phyloP scores from a whole-genome alignment of 306 rosid species.

The Lagenaria siceraria region DNA sequence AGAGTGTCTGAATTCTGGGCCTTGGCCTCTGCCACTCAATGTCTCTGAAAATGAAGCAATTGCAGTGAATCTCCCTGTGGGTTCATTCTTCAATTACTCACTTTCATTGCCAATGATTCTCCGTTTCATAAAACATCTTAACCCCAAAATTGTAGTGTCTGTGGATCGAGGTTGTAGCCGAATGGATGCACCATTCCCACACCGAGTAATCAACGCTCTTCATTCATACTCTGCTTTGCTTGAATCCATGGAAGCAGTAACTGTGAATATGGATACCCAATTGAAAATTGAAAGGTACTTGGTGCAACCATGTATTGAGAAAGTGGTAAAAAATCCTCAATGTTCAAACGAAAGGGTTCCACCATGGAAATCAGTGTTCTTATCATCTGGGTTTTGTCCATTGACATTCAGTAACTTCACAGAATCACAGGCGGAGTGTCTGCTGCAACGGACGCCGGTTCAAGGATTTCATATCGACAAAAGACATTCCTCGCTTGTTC shows the following conservation, averaged over 20 bases:
- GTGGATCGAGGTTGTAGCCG: constrained; percentile 53
- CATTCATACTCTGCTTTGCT: constrained; percentile 43
- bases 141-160: constrained; percentile 65
- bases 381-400: constrained; percentile 69
- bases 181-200: constrained; percentile 48
- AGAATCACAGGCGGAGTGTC: constrained; percentile 81
- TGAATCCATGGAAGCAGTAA: constrained; percentile 71
- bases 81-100: constrained; percentile 32
- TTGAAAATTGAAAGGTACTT: constrained; percentile 64
- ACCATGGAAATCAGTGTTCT: constrained; percentile 47
- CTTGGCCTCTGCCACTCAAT: constrained; percentile 50
- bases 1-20: constrained; percentile 41
- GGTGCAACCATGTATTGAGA: constrained; percentile 71
- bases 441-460: constrained; percentile 63
- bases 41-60: constrained; percentile 44
- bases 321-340: constrained; percentile 35
- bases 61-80: constrained; percentile 60
- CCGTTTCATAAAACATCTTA: constrained; percentile 59
- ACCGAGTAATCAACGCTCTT: constrained; percentile 38
- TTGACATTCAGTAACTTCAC: constrained; percentile 70
- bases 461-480: constrained; percentile 73
- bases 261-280: constrained; percentile 42
- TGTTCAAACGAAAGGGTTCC: constrained; percentile 26
- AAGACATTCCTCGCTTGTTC: constrained; percentile 58
- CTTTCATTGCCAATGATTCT: constrained; percentile 40